Evolutionary conservation across 2,329 filamentous ascomycete species (phyloP).

Genomic region (Scedosporium boydii): DNA sequence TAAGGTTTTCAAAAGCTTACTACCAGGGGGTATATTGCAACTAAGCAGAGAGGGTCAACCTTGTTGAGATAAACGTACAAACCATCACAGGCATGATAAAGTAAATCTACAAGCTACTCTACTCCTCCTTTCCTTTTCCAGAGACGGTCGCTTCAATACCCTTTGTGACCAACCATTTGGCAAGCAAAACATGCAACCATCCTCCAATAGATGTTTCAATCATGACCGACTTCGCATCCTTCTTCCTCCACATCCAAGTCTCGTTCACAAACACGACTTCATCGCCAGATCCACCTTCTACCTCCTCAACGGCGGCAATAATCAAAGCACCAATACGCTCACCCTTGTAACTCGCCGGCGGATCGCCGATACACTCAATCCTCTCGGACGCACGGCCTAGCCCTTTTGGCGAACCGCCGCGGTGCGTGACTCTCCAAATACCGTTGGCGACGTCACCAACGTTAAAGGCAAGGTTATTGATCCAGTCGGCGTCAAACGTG

Average conservation of each 20-base stretch:
- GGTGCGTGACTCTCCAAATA: conserved; percentile 19
- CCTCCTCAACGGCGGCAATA: conserved; percentile 8
- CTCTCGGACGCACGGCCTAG: conserved; percentile 12
- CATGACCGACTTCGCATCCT: conserved; percentile 17
- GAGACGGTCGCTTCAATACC: conserved; percentile 10
- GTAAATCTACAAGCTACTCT: not conserved
- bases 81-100: not conserved
- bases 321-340: conserved; percentile 10
- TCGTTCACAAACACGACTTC: conserved; percentile 23
- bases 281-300: not conserved
- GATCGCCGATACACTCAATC: conserved; percentile 19
- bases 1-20: not conserved
- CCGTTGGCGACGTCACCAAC: conserved; percentile 21
- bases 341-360: conserved; percentile 12
- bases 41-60: not conserved
- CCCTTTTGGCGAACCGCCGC: conserved; percentile 7
- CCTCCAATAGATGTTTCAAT: conserved; percentile 18
- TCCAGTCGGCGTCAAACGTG: conserved; percentile 17
- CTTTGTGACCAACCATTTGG: conserved; percentile 19
- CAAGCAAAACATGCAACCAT: conserved; percentile 20
- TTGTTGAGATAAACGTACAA: not conserved
- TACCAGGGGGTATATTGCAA: not conserved
- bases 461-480: conserved; percentile 14
- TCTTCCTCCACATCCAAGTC: conserved; percentile 28
- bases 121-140: not conserved